Evolutionary conservation across 164 flowering plant genomes (phyloP).

Genomic region (Platanus orientalis): DNA sequence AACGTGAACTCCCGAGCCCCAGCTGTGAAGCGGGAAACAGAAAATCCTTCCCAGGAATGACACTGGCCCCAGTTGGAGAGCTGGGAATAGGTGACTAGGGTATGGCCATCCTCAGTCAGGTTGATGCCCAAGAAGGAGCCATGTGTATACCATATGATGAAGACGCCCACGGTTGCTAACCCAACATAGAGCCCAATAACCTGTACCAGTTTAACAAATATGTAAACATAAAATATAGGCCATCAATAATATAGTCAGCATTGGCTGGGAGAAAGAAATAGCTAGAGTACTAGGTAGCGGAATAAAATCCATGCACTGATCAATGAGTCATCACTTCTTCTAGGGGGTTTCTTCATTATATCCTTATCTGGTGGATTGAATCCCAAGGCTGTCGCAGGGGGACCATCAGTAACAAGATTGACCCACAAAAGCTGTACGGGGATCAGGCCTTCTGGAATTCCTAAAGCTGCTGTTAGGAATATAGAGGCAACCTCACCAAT

Average conservation of each 20-base stretch:
- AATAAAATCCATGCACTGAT: conserved; percentile 81
- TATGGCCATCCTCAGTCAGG: conserved; percentile 73
- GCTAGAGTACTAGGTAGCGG: conserved; percentile 68
- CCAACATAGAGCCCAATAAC: conserved; percentile 88
- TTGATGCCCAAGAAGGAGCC: conserved; percentile 69
- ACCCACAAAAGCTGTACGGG: conserved; percentile 98
- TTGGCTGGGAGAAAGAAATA: not conserved
- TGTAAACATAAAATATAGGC: not conserved
- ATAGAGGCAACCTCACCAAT: conserved; percentile 92
- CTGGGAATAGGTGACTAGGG: conserved; percentile 69
- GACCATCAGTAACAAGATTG: conserved; percentile 93
- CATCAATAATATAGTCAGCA: not conserved
- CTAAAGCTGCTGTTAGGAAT: conserved; percentile 83
- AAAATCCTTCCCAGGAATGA: conserved; percentile 59
- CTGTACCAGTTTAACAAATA: conserved; percentile 28
- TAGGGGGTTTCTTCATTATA: conserved; percentile 87
- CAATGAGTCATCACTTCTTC: conserved; percentile 82
- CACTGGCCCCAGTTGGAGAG: conserved; percentile 80
- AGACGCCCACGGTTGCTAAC: conserved; percentile 78
- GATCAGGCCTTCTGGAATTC: conserved; percentile 87
- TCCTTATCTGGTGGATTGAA: conserved; percentile 91
- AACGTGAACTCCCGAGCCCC: conserved; percentile 52
- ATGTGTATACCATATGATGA: conserved; percentile 82
- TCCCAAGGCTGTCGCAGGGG: conserved; percentile 94
- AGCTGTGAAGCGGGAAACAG: conserved; percentile 68